These are phyloP conservation scores for Phytophthora pinifolia DNA, from an alignment of 352 stramenopile species.

Conservation along the genomic window DNA sequence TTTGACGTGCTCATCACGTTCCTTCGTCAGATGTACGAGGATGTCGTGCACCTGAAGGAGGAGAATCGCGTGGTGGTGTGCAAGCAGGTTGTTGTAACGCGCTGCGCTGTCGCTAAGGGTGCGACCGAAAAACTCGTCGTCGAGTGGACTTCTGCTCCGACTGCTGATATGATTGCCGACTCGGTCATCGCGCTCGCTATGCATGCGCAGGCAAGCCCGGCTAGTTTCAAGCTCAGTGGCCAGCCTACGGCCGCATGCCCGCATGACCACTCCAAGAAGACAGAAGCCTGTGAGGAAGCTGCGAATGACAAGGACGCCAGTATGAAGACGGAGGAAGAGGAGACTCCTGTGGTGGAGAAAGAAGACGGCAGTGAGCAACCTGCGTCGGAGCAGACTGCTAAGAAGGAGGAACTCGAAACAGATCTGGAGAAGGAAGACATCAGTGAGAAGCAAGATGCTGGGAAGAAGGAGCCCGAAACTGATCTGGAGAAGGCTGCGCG, in stretches of 20 bases:
- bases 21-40: conserved; percentile 85
- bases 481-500: conserved; percentile 55
- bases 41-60: conserved; percentile 56
- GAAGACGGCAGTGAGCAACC: conserved; percentile 14
- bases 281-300: conserved; percentile 7
- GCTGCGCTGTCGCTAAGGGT: conserved; percentile 31
- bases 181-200: conserved; percentile 96
- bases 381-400: conserved; percentile 15
- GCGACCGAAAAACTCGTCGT: conserved; percentile 55
- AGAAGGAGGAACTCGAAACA: conserved; percentile 24
- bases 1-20: conserved; percentile 82
- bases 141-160: conserved; percentile 91
- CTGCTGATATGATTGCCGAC: conserved; percentile 95
- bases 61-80: conserved; percentile 70
- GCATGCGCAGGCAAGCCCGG: conserved; percentile 87
- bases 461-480: conserved; percentile 10
- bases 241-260: conserved; percentile 75
- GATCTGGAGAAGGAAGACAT: conserved; percentile 19
- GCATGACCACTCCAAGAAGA: conserved; percentile 77
- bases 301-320: conserved; percentile 4
- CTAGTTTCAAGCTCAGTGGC: conserved; percentile 79
- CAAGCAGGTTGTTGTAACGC: conserved; percentile 71
- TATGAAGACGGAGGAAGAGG: conserved; percentile 23
- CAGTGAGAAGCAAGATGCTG: conserved; percentile 12
- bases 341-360: conserved; percentile 16